Evolutionary conservation across 2,329 filamentous ascomycete species (phyloP).

Genomic region (Alternaria ventricosa): DNA sequence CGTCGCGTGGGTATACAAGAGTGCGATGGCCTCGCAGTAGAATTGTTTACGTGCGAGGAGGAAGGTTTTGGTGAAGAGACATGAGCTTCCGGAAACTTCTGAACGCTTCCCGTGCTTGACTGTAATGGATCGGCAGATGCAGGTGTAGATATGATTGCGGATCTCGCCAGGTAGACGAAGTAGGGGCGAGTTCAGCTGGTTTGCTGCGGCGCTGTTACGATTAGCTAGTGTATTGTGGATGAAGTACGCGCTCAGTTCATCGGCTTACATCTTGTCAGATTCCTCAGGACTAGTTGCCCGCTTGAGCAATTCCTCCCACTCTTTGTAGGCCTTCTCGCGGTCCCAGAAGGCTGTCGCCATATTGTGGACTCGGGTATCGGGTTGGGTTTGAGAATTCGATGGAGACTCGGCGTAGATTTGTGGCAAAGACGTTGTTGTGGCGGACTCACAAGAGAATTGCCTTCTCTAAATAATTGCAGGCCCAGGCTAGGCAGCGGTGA

Average conservation of each 20-base stretch:
- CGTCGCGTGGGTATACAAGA: background rate
- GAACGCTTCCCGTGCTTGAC: background rate
- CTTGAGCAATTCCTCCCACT: background rate
- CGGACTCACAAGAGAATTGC: no score
- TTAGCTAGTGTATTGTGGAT: background rate
- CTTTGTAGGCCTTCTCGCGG: background rate
- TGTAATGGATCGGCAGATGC: background rate
- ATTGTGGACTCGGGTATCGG: background rate
- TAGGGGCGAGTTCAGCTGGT: background rate
- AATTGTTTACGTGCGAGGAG: background rate
- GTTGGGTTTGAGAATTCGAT: no score
- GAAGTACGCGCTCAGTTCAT: no score
- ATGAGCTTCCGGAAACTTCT: fast-evolving
- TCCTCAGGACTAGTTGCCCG: background rate
- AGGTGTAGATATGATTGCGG: background rate
- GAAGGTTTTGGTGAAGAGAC: background rate
- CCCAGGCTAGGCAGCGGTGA: background rate
- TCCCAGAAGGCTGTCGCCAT: background rate
- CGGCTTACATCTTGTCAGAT: background rate
- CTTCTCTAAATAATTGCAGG: background rate
- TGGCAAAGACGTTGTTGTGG: no score
- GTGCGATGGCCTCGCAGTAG: background rate
- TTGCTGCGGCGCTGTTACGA: background rate
- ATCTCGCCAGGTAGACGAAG: background rate
- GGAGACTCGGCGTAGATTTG: no score